Evolutionary conservation across 164 flowering plant genomes (phyloP), one percentile per base, ranked within the genome.

Genomic region (Vitis rupestris): DNA sequence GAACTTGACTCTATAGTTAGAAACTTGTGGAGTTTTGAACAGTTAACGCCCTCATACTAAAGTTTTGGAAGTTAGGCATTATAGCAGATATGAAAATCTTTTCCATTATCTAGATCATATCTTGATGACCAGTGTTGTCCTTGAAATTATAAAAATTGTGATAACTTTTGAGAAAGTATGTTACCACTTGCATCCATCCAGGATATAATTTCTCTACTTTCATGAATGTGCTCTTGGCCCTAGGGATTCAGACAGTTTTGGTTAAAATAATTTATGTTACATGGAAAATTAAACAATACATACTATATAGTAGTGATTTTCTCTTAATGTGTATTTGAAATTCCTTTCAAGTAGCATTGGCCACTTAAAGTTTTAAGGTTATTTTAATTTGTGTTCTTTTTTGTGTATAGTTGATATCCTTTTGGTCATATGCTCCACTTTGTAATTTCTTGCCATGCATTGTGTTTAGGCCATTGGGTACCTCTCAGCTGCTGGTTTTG

Each of bases 401-500:
- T 65, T 72, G 12, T 68, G 31, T 59, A 9, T 65, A 13, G 64
- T 73, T 54, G 47, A 37, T 58, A 51, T 27, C 19, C 12, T 60
- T 14, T 53, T 47, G 13, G 52, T 71, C 31, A 12, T 61, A 10
- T 73, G 30, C 29, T 50, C 59, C 30, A 52, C 68, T 59, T 17
- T 47, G 57, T 67, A 47, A 66, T 68, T 47, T 52, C 71, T 27
- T 27, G 6, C 9, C 49, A 13, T 57, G 50, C 62, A 9, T 68
- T 72, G 50, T 72, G 37, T 79, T 69, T 81, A 96, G 99, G 92
- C 99, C 48, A 88, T 93, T 76, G 80, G 79, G 67, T 81, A 89
- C 86, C 95, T 96, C 70, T 93, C 99, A 12, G 94, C 92, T 79
- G 99, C 98, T 67, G 99, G 99, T 75, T 96, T 96, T 86, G 99